Evolutionary conservation across 257 asterid species (phyloP).

Genomic region (Nicotiana noctiflora): DNA sequence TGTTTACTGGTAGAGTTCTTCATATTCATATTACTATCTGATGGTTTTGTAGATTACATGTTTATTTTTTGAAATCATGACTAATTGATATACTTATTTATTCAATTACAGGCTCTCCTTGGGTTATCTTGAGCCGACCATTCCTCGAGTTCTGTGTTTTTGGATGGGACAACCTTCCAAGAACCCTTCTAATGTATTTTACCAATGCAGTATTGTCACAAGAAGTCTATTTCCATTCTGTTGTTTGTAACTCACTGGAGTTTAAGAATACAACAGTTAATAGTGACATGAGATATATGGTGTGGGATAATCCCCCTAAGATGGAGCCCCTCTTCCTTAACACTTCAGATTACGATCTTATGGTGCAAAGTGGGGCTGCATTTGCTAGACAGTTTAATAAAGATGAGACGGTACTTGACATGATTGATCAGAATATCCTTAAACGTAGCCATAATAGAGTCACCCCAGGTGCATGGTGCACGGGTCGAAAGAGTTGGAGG

Average conservation of each 20-base stretch:
- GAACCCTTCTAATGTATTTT: conserved; percentile 80
- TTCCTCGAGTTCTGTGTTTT: conserved; percentile 80
- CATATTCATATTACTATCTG: not conserved
- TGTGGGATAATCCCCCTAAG: conserved; percentile 96
- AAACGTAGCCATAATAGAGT: conserved; percentile 55
- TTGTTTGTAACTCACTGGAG: conserved; percentile 69
- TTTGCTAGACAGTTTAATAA: conserved; percentile 79
- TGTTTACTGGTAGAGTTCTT: conserved; percentile 63
- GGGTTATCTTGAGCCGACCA: conserved; percentile 83
- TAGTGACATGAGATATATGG: conserved; percentile 76
- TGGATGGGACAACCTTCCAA: conserved; percentile 97
- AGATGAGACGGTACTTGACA: conserved; percentile 57
- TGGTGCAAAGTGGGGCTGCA: conserved; percentile 81
- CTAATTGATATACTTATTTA: not conserved
- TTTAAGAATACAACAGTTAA: conserved; percentile 77
- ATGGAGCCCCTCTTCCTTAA: conserved; percentile 84
- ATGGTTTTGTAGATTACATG: not conserved
- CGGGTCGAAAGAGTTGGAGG: conserved; percentile 55
- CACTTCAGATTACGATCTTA: conserved; percentile 48
- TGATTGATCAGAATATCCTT: conserved; percentile 71
- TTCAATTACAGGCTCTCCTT: conserved; percentile 74
- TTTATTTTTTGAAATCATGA: not conserved
- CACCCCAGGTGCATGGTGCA: conserved; percentile 96
- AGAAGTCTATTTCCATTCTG: conserved; percentile 92
- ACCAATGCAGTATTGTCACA: conserved; percentile 65